Evolutionary conservation across 495 filamentous ascomycete species (phyloP).

Genomic region (Neohortaea acidophila): DNA sequence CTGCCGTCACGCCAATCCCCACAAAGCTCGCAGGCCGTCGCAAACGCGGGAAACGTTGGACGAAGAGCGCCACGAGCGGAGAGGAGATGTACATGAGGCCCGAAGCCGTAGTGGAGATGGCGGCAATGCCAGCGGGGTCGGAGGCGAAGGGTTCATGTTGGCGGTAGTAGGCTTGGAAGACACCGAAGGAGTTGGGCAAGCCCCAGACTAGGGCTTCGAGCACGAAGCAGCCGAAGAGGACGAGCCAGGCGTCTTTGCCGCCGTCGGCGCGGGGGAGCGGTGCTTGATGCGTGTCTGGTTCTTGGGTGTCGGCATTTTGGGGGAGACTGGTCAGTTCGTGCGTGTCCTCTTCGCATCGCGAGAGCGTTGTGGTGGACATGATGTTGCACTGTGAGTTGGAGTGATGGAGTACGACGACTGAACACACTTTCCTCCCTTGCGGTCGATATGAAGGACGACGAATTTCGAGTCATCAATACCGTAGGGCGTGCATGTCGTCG

Average conservation of each 20-base stretch:
- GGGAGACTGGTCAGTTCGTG: not conserved
- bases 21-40: conserved; percentile 20
- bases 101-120: conserved; percentile 36
- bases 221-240: conserved; percentile 45
- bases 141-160: conserved; percentile 32
- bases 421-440: too few species aligned
- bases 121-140: conserved; percentile 30
- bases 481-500: too few species aligned
- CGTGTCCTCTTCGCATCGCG: too few species aligned
- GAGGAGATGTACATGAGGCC: conserved; percentile 36
- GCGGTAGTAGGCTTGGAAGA: conserved; percentile 45
- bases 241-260: conserved; percentile 50
- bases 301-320: too few species aligned
- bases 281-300: not conserved
- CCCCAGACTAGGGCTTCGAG: conserved; percentile 52
- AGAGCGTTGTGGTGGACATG: too few species aligned
- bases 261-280: conserved; percentile 44
- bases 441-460: too few species aligned
- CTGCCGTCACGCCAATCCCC: conserved; percentile 25
- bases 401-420: too few species aligned
- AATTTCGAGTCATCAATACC: too few species aligned
- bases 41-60: conserved; percentile 17
- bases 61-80: conserved; percentile 28
- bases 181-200: conserved; percentile 47
- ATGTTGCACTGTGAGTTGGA: too few species aligned